Base-by-base conservation (phyloP, 2,329 filamentous ascomycete species). In the Furcasterigmium furcatum region DNA sequence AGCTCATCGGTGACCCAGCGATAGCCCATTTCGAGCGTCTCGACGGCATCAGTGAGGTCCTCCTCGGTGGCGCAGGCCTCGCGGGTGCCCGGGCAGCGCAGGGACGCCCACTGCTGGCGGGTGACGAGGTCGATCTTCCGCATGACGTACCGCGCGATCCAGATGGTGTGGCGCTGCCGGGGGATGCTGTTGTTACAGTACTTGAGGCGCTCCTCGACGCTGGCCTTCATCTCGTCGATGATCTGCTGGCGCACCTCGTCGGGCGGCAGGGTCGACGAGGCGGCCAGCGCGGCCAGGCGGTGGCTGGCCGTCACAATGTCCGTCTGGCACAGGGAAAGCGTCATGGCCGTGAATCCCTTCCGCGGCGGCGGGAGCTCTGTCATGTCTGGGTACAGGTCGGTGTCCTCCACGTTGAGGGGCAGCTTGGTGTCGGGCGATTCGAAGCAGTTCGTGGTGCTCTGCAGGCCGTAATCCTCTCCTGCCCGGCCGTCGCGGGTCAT, bases 351-450 rank as follows among this genome's bases (percentile, higher is more conserved):
- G 58, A 78, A 82, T 14, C 74, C 74, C 3, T 59, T 52, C 3
- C 74, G 67, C 12, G 76, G 68, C 1, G 66, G 53, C 0, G 77
- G 76, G 2, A 74, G 67, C 0, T 71, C 65, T 9, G 58, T 64
- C 69, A 76, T 77, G 5, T 65, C 63, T 0, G 77, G 75, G 4
- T 61, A 58, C 2, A 83, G 58, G 35, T 80, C 75, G 13, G 53
- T 57, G 49, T 83, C 80, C 44, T 82, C 73, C 35, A 82, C 61
- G 46, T 83, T 83, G 4, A 76, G 63, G 2, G 79, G 78, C 58
- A 79, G 66, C 34, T 74, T 70, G 1, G 77, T 76, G 25, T 77
- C 71, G 2, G 68, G 71, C 2, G 73, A 68, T 52, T 74, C 72
- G 34, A 72, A 72, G 16, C 38, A 10, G 43, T 34, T 44, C 45